A percentile compares a stretch with the other conserved stretches of the same genome.
phyloP scores from a whole-genome alignment of 352 stramenopile species.

The Achlya hypogyna region DNA sequence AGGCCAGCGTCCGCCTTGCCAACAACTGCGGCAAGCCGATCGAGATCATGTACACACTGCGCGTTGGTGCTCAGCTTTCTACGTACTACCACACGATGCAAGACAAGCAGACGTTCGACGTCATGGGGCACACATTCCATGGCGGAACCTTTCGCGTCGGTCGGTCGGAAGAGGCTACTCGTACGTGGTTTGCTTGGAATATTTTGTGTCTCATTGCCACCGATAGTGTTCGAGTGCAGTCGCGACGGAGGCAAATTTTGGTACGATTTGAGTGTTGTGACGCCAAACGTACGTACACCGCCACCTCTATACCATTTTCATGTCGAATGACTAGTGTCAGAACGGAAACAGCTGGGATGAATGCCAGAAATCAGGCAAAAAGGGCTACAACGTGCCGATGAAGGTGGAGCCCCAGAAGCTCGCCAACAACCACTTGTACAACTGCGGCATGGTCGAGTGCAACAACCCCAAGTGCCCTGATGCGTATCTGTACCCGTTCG shows the following conservation, averaged over 20 bases:
- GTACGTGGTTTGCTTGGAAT: background rate
- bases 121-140: background rate
- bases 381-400: slow-evolving; percentile 54
- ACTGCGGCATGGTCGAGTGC: slow-evolving; percentile 31
- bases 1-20: background rate
- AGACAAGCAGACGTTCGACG: slow-evolving; percentile 7
- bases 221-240: slow-evolving; percentile 27
- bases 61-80: background rate
- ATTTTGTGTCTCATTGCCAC: background rate
- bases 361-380: slow-evolving; percentile 42
- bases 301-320: too few relatives aligned
- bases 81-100: slow-evolving; percentile 4
- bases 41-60: slow-evolving; percentile 10
- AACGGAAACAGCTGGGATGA: slow-evolving; percentile 42
- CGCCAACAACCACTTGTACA: background rate
- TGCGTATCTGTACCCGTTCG: slow-evolving; percentile 43
- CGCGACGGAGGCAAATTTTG: slow-evolving; percentile 21
- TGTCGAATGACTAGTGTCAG: slow-evolving; percentile 21
- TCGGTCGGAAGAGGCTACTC: slow-evolving; percentile 13
- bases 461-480: slow-evolving; percentile 31
- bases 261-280: slow-evolving; percentile 32
- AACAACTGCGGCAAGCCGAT: slow-evolving; percentile 14
- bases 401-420: slow-evolving; percentile 31
- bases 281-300: slow-evolving; percentile 20
- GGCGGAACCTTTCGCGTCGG: slow-evolving; percentile 9